Conservation (phyloP, 2,329 filamentous ascomycete species). For the Pleurostoma richardsiae region DNA sequence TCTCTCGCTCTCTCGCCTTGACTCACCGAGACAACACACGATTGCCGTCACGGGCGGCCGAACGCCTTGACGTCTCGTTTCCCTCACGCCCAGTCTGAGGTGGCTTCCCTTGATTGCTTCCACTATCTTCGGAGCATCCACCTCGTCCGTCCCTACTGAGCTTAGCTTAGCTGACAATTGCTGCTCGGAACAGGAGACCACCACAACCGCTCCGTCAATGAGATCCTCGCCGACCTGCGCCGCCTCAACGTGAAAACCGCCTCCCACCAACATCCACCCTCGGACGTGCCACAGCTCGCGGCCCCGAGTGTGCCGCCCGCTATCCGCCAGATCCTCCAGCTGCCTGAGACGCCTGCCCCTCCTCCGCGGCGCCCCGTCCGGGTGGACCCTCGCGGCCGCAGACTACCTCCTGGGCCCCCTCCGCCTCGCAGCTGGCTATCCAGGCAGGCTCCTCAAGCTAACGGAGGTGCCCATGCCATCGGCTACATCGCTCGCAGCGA, state of each 20-base stretch:
- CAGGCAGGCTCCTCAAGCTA: conserved; percentile 14
- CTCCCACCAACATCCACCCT: conserved; percentile 5
- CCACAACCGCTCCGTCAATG: conserved; percentile 48
- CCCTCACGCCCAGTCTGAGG: no score
- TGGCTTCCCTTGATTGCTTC: no score
- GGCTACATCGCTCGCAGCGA: conserved; percentile 2
- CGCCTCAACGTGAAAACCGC: conserved; percentile 30
- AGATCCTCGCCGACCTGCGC: conserved; percentile 53
- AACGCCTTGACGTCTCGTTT: no score
- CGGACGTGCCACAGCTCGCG: conserved; percentile 12
- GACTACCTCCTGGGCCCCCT: conserved; percentile 52
- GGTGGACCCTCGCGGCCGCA: conserved; percentile 41
- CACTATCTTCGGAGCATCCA: not conserved
- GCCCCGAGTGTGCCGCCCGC: conserved; percentile 53
- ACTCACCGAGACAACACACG: no score
- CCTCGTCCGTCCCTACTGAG: not conserved
- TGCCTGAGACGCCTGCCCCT: conserved; percentile 51
- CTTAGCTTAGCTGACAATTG: not conserved
- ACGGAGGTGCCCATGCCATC: not conserved
- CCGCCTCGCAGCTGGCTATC: conserved; percentile 54
- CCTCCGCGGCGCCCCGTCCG: conserved; percentile 39
- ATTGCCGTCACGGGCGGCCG: no score
- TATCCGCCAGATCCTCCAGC: conserved; percentile 53
- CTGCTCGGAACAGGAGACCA: conserved; percentile 14
- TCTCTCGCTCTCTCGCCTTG: not conserved